Conservation (phyloP, 163 green algal genomes). For the Chlorella variabilis region DNA sequence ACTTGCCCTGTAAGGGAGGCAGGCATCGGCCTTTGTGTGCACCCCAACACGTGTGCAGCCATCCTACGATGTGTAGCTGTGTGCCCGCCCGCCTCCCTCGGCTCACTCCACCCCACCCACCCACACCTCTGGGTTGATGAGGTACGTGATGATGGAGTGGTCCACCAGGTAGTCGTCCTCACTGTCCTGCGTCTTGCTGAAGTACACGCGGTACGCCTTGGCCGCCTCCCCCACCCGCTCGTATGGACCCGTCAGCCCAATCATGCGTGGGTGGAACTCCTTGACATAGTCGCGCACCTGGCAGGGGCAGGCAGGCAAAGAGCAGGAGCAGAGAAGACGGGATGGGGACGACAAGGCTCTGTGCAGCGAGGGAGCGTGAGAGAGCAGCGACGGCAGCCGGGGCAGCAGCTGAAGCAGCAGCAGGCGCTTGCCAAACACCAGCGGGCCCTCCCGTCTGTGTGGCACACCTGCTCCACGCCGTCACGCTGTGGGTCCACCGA, state of each 20-base stretch:
- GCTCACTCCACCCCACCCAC: too few species aligned
- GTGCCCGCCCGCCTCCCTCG: too few species aligned
- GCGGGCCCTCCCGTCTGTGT: too few species aligned
- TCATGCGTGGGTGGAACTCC: constrained; percentile 95
- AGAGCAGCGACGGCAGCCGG: not conserved
- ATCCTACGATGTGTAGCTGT: not conserved
- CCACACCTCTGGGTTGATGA: constrained; percentile 84
- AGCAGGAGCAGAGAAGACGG: not conserved
- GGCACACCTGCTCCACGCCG: constrained; percentile 55
- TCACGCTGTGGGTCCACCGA: constrained; percentile 95
- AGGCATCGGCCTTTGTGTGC: too few species aligned
- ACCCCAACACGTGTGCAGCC: too few species aligned
- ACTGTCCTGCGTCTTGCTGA: constrained; percentile 74
- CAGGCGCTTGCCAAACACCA: not conserved
- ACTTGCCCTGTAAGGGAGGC: constrained; percentile 77
- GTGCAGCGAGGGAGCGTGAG: not conserved
- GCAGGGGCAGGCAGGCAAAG: not conserved
- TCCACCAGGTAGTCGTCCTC: constrained; percentile 70
- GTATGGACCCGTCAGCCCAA: constrained; percentile 91
- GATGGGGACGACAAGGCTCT: too few species aligned
- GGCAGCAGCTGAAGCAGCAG: not conserved
- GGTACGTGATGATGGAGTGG: constrained; percentile 99
- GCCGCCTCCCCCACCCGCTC: constrained; percentile 70
- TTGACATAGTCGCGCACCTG: constrained; percentile 87
- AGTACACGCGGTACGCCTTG: constrained; percentile 92